Base-by-base conservation (phyloP, 495 filamentous ascomycete genomes). In the Aspergillus bertholletiae region DNA sequence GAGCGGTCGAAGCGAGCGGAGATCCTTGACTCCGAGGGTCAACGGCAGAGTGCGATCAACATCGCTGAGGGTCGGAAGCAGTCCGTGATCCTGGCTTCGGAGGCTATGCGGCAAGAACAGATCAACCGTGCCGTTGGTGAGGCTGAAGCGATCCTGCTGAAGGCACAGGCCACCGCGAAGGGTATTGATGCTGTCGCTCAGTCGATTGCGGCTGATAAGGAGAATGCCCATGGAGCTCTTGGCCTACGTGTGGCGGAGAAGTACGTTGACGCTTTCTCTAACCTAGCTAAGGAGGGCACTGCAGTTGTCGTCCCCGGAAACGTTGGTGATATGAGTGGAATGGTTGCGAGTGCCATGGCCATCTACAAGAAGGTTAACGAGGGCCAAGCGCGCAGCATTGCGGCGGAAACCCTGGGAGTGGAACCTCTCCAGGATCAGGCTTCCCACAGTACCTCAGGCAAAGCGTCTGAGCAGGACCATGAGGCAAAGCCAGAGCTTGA, bases 61-160 rank as follows among this genome's bases (percentile, higher is more conserved):
- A 96, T 98, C 59, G 94, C 94, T 49, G 94, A 98, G 75, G 94
- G 94, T 55, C 79, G 88, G 67, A 98, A 98, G 74, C 94, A 96
- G 78, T 88, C 83, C 57, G 92, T 96, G 22, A 97, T 98, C 57
- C 78, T 98, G 13, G 95, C 95, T 0, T 96, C 90, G 2, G 94
- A 98, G 74, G 94, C 95, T n/a, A 66, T 93, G 65, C 84, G 83
- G 50, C 81, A 87, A 8, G 95, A 98, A 73, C 82, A 94, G 64
- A 92, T 98, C 71, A 98, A 98, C 74, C 81, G 80, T 64, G 94
- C 94, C 7, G 76, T 73, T 57, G 94, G 94, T 78, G 94, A 98
- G 74, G 89, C 94, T 7, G 88, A 97, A 71, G 94, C 94, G 2
- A 98, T 98, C 54, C 67, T 89, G 11, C 66, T 97, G 47, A 88